These are phyloP conservation scores for Ettlia oleoabundans DNA, from an alignment of 139 green algal genomes.

Conservation along the genomic window DNA sequence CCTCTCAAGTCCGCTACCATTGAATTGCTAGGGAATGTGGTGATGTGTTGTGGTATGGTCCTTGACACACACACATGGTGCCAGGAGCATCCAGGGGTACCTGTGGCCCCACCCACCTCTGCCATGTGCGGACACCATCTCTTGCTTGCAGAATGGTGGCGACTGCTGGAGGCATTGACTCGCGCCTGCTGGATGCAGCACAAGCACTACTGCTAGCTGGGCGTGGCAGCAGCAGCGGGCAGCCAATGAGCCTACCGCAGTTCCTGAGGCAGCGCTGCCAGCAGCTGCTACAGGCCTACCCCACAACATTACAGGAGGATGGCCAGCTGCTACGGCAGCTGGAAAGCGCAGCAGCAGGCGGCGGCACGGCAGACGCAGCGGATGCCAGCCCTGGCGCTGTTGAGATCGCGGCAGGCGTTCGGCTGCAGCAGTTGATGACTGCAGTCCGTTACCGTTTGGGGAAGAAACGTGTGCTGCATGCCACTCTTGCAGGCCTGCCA, in stretches of 20 bases:
- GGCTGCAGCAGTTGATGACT: background rate
- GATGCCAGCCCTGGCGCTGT: background rate
- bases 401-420: background rate
- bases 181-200: constrained; percentile 7
- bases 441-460: constrained; percentile 11
- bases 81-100: background rate
- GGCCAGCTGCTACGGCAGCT: background rate
- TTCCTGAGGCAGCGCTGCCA: constrained; percentile 15
- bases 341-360: background rate
- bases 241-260: background rate
- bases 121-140: background rate
- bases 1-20: too few species aligned
- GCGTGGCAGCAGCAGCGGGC: background rate
- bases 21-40: too few species aligned
- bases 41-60: too few species aligned
- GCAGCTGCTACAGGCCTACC: constrained; percentile 15
- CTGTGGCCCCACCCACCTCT: background rate
- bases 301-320: constrained; percentile 22
- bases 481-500: constrained; percentile 3
- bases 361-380: background rate
- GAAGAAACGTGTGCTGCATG: constrained; percentile 32
- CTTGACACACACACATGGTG: too few species aligned
- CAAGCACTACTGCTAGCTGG: constrained; percentile 12
- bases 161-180: constrained; percentile 8
- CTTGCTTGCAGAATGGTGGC: constrained; percentile 20